Evolutionary conservation across 1,284 basidiomycete species (phyloP), one percentile per base, ranked within the genome.

Genomic region (Ustilago tritici): DNA sequence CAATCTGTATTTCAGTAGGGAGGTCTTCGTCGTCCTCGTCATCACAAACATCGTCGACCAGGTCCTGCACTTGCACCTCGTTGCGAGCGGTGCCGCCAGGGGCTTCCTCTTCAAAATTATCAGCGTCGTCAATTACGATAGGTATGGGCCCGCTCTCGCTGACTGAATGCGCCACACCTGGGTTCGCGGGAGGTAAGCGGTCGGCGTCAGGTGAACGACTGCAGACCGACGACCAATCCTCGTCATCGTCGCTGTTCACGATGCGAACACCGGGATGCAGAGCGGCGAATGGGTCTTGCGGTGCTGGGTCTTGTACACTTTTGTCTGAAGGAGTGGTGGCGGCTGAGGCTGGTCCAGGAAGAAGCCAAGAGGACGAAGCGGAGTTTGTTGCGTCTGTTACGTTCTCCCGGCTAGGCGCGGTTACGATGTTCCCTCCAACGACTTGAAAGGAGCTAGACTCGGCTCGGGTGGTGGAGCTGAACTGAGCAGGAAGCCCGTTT

Each of bases 371-470:
- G 36, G 50, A 38, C 23, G 50, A 28, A 31, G 38, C 28, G 17
- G 56, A 65, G 7, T n/a, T 38, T 32, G 38, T 7, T 12, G 31
- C 9, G 17, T 54, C 9, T 28, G 9, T 19, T 3, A 31, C 10
- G 28, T 28, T 32, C 12, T 50, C 19, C 7, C 36, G 12, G 4
- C 19, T 8, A 3, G 57, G 35, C 7, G 53, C 54, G 10, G 54
- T 15, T 11, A 50, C 54, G 17, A 67, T 60, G 15, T 58, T 70
- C 43, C 68, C 68, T 38, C 73, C 73, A 1, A 71, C 56, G 28
- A 71, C 57, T 53, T 76, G 68, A n/a, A 67, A 76, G 0, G 73
- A 76, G 54, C 31, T 67, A 6, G 68, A 76, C 1, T 46, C 34
- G 12, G 61, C 50, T 5, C 67, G 56, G 11, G 54, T 17, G 12